These are phyloP conservation scores for Anthoceros angustus DNA, from an alignment of 225 moss, liverwort and hornwort genomes.

Conservation along the genomic window DNA sequence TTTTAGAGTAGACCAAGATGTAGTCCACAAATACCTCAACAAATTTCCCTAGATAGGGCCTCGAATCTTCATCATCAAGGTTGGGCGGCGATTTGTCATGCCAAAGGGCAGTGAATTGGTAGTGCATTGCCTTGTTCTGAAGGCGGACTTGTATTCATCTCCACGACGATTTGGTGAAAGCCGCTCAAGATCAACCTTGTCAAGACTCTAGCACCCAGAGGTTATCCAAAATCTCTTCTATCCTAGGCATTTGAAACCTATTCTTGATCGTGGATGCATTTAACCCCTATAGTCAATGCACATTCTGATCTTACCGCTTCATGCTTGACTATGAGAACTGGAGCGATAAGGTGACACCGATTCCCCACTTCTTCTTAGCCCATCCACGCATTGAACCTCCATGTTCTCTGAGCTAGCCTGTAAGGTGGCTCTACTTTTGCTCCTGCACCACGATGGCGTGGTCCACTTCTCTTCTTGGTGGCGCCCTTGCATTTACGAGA, in stretches of 20 bases:
- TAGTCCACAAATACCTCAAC: constrained; percentile 11
- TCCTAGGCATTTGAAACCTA: no score
- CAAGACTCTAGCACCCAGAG: not conserved
- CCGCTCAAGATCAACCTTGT: constrained; percentile 7
- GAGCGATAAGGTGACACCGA: constrained; percentile 6
- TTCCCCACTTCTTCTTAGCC: not conserved
- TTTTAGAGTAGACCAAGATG: constrained; percentile 7
- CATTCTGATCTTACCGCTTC: constrained; percentile 6
- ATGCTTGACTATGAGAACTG: constrained; percentile 9
- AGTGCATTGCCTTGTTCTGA: constrained; percentile 3
- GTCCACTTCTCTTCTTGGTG: not conserved
- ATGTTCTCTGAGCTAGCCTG: no score
- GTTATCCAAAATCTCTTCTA: no score
- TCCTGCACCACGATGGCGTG: not conserved
- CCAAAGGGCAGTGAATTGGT: constrained; percentile 10
- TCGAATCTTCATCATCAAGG: constrained; percentile 7
- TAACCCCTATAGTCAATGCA: constrained; percentile 9
- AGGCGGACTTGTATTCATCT: constrained; percentile 8
- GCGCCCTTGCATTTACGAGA: not conserved
- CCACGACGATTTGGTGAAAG: constrained; percentile 5
- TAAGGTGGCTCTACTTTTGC: not conserved
- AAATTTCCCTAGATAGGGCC: constrained; percentile 7
- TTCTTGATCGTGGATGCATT: no score
- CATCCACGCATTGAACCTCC: no score
- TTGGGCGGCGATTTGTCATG: constrained; percentile 9